These are phyloP conservation scores for Heracleum sosnowskyi DNA, from an alignment of 129 eudicot species.

Conservation along the genomic window DNA sequence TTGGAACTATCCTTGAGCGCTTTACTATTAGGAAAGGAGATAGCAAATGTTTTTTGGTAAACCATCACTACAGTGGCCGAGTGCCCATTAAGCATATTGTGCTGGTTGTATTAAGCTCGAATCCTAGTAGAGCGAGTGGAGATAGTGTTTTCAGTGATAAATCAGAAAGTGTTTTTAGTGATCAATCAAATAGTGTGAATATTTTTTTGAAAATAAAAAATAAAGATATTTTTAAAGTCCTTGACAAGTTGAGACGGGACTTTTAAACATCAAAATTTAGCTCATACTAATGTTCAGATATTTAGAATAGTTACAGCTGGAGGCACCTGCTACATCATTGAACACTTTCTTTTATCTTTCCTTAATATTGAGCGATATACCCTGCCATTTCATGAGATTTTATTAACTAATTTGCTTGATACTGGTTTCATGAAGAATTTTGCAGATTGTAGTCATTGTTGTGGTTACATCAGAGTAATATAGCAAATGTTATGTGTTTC, in stretches of 20 bases:
- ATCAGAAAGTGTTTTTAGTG: background rate
- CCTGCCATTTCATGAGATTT: background rate
- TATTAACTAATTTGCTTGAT: background rate
- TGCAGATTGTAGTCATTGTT: background rate
- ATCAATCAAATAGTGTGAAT: background rate
- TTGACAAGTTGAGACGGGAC: background rate
- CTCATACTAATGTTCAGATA: no score
- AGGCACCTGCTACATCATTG: background rate
- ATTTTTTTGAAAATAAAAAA: no score
- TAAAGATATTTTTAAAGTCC: background rate
- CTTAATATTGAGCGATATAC: background rate
- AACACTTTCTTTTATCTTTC: background rate
- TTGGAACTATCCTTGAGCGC: no score
- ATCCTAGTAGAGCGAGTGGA: background rate
- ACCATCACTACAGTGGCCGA: background rate
- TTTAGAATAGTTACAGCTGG: background rate
- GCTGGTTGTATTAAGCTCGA: background rate
- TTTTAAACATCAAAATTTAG: no score
- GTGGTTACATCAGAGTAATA: background rate
- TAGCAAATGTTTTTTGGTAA: background rate
- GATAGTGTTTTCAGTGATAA: background rate
- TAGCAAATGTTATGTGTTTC: slow-evolving; percentile 9
- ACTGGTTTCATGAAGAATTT: background rate
- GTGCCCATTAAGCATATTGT: background rate
- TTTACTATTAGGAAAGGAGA: background rate